These are phyloP conservation scores for Sugiyamaella chiloensis DNA, from an alignment of 805 yeast species.

Conservation along the genomic window DNA sequence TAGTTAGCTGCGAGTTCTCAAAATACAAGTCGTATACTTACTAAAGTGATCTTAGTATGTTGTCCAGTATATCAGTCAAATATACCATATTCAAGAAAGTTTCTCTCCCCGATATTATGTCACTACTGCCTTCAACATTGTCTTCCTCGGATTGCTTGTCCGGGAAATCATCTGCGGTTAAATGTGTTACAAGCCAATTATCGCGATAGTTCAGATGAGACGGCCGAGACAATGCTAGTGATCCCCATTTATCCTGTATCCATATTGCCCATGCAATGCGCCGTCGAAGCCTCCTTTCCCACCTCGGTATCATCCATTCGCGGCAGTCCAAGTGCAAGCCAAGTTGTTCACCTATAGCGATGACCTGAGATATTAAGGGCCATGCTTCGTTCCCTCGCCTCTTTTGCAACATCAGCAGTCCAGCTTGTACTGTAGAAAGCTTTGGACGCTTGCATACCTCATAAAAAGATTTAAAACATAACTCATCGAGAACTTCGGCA, in stretches of 20 bases:
- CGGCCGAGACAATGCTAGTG: not conserved
- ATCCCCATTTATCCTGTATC: slow-evolving; percentile 27
- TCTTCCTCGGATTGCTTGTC: slow-evolving; percentile 11
- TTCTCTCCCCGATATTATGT: slow-evolving; percentile 10
- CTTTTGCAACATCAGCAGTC: slow-evolving; percentile 61
- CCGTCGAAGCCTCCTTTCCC: slow-evolving; percentile 28
- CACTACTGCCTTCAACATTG: slow-evolving; percentile 13
- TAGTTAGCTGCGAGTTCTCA: no score
- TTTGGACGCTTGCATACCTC: slow-evolving; percentile 72
- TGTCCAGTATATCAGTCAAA: not conserved
- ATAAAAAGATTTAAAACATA: slow-evolving; percentile 65
- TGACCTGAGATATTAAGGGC: slow-evolving; percentile 25
- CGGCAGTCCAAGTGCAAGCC: slow-evolving; percentile 29
- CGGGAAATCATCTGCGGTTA: not conserved
- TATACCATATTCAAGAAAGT: not conserved
- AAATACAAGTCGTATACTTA: no score
- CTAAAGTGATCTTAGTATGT: not conserved
- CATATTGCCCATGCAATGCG: slow-evolving; percentile 30
- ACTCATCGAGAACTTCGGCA: slow-evolving; percentile 57
- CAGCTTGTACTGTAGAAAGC: slow-evolving; percentile 86
- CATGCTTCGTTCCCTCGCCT: slow-evolving; percentile 22
- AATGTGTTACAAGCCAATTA: slow-evolving; percentile 1
- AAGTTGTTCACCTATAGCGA: slow-evolving; percentile 25
- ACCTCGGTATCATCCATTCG: slow-evolving; percentile 28
- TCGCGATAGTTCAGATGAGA: slow-evolving; percentile 1